Percentiles rank a stretch among this genome's conserved stretches.
Conservation (phyloP, 768 basidiomycete species). For the Bullera alba region DNA sequence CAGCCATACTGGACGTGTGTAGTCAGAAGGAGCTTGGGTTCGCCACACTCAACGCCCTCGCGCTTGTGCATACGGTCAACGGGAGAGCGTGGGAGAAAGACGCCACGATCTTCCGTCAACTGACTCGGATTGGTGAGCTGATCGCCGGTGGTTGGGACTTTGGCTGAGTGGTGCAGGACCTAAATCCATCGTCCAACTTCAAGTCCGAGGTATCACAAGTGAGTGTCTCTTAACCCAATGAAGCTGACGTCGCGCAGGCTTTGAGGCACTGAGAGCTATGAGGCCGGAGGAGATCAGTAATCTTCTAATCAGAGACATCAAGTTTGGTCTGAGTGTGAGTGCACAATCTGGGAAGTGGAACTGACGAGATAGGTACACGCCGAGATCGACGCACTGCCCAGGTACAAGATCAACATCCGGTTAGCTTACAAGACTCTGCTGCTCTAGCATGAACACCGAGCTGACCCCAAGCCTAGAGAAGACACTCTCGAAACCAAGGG, state of each 20-base stretch:
- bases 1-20: slow-evolving; percentile 73
- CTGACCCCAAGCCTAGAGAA: background rate
- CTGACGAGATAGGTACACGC: background rate
- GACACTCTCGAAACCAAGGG: slow-evolving; percentile 47
- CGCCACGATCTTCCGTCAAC: slow-evolving; percentile 73
- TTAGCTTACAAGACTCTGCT: no score
- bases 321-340: slow-evolving; percentile 22
- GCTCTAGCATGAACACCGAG: background rate
- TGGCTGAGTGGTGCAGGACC: slow-evolving; percentile 9
- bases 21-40: slow-evolving; percentile 60
- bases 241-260: slow-evolving; percentile 12
- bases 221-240: background rate
- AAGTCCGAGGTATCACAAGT: slow-evolving; percentile 58
- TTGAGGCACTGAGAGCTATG: slow-evolving; percentile 15
- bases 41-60: slow-evolving; percentile 65
- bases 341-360: slow-evolving; percentile 3
- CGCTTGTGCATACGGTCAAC: slow-evolving; percentile 68
- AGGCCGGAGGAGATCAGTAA: slow-evolving; percentile 20
- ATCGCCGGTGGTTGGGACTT: no score
- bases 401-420: slow-evolving; percentile 9
- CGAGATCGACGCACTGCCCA: slow-evolving; percentile 1
- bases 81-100: slow-evolving; percentile 91
- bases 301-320: slow-evolving; percentile 14
- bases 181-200: slow-evolving; percentile 56
- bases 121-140: slow-evolving; percentile 67